Evolutionary conservation across 257 asterid genomes (phyloP).

Genomic region (Anisodus tanguticus): DNA sequence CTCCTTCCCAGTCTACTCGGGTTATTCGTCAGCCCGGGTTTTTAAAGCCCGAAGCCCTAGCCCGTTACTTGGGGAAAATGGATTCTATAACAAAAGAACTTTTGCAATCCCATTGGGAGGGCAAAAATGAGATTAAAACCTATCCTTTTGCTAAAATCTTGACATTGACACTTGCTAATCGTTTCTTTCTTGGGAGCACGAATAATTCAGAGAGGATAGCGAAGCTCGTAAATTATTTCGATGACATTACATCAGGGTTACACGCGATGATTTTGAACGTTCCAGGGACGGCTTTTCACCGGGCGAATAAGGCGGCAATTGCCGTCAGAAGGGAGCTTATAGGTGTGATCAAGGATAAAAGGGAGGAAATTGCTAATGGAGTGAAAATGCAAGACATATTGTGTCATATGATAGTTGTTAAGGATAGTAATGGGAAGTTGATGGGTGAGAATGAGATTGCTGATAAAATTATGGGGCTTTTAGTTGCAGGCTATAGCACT

Average conservation of each 20-base stretch:
- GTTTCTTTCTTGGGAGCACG: constrained; percentile 54
- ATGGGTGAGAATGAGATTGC: constrained; percentile 69
- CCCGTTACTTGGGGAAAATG: constrained; percentile 53
- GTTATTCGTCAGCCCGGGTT: constrained; percentile 68
- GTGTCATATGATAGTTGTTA: constrained; percentile 52
- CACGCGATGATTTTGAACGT: constrained; percentile 55
- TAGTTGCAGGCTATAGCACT: constrained; percentile 73
- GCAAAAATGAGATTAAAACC: constrained; percentile 42
- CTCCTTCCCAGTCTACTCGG: constrained; percentile 25
- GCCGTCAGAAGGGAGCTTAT: constrained; percentile 60
- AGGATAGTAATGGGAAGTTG: constrained; percentile 48
- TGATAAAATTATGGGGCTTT: constrained; percentile 71
- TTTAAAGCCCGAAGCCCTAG: constrained; percentile 66
- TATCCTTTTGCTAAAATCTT: constrained; percentile 55
- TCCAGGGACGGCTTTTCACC: constrained; percentile 58
- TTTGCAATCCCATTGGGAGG: constrained; percentile 44
- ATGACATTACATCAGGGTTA: constrained; percentile 60
- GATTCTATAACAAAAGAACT: constrained; percentile 47
- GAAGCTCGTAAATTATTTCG: constrained; percentile 51
- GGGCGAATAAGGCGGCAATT: constrained; percentile 65
- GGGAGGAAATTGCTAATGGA: constrained; percentile 41
- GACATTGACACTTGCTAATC: constrained; percentile 61
- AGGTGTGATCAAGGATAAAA: constrained; percentile 60
- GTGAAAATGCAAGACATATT: constrained; percentile 35
- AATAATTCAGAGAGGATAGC: constrained; percentile 54